These are phyloP conservation scores for Colletotrichum abscissum DNA, from an alignment of 2,329 filamentous ascomycete species.

Conservation along the genomic window DNA sequence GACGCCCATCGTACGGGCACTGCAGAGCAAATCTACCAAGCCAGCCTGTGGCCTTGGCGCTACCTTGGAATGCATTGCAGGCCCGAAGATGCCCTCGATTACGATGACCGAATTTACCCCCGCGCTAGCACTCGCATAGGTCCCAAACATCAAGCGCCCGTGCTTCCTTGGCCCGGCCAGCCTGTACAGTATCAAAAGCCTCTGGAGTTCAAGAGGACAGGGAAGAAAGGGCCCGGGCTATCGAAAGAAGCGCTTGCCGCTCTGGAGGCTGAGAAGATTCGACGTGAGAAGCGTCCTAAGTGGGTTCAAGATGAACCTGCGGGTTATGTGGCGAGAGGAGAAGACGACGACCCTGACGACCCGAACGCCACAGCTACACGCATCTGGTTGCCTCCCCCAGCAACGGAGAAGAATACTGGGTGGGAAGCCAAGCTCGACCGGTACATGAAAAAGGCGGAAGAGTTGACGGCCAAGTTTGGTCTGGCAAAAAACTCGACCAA, in stretches of 20 bases:
- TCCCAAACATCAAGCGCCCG: conserved; percentile 89
- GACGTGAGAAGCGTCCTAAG: conserved; percentile 85
- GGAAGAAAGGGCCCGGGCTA: conserved; percentile 81
- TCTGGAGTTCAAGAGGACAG: conserved; percentile 83
- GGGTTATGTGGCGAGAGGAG: conserved; percentile 87
- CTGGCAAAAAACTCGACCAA: conserved; percentile 84
- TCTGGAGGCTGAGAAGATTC: conserved; percentile 83
- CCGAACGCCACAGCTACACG: conserved; percentile 79
- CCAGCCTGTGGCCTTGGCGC: conserved; percentile 94
- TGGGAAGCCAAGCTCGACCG: conserved; percentile 65
- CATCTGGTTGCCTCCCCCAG: conserved; percentile 80
- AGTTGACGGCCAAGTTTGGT: conserved; percentile 73
- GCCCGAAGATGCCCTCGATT: conserved; percentile 94
- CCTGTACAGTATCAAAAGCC: conserved; percentile 93
- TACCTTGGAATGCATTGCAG: conserved; percentile 97
- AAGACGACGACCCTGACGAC: conserved; percentile 79
- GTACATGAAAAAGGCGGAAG: conserved; percentile 79
- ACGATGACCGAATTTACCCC: conserved; percentile 97
- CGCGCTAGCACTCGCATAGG: conserved; percentile 93
- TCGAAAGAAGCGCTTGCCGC: conserved; percentile 84
- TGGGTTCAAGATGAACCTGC: conserved; percentile 93
- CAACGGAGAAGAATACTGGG: conserved; percentile 71
- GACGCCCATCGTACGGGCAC: conserved; percentile 70
- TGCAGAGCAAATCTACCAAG: conserved; percentile 89
- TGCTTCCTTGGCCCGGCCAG: conserved; percentile 85